Conservation (phyloP, 768 basidiomycete genomes). For the Hypsizygus marmoreus region DNA sequence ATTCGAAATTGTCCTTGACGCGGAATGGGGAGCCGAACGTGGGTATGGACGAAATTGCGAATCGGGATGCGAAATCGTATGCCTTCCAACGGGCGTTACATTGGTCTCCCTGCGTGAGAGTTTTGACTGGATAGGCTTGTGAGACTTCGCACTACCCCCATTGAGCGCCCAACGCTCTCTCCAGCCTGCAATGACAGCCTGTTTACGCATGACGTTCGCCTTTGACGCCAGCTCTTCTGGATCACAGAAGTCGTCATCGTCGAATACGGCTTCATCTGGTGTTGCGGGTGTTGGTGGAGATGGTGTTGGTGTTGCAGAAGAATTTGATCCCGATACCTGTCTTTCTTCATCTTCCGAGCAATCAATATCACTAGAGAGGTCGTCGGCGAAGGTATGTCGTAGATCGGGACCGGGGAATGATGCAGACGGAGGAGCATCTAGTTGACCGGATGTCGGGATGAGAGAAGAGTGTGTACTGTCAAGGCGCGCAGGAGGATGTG, state of each 20-base stretch:
- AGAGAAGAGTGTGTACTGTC: neutral
- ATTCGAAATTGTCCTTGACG: constrained; percentile 10
- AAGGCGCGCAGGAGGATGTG: constrained; percentile 2
- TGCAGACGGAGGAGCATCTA: neutral
- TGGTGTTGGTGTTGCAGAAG: constrained; percentile 31
- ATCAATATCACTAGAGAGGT: constrained; percentile 48
- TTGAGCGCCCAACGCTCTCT: constrained; percentile 49
- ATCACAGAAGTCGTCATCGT: constrained; percentile 30
- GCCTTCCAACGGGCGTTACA: constrained; percentile 43
- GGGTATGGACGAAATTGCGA: constrained; percentile 21
- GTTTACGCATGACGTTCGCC: constrained; percentile 31
- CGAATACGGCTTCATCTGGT: constrained; percentile 18
- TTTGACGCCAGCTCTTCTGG: constrained; percentile 24
- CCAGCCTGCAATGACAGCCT: constrained; percentile 57
- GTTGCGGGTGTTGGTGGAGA: constrained; percentile 39
- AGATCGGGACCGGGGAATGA: constrained; percentile 44
- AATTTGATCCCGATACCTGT: constrained; percentile 17
- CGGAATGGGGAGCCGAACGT: constrained; percentile 16
- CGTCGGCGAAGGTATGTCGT: constrained; percentile 43
- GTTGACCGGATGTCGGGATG: neutral
- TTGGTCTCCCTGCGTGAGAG: constrained; percentile 47
- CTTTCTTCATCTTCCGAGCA: constrained; percentile 33
- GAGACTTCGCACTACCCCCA: constrained; percentile 39
- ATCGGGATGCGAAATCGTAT: constrained; percentile 23
- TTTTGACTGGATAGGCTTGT: constrained; percentile 19